phyloP scores from a whole-genome alignment of 352 stramenopile species.

The Phytophthora chlamydospora region DNA sequence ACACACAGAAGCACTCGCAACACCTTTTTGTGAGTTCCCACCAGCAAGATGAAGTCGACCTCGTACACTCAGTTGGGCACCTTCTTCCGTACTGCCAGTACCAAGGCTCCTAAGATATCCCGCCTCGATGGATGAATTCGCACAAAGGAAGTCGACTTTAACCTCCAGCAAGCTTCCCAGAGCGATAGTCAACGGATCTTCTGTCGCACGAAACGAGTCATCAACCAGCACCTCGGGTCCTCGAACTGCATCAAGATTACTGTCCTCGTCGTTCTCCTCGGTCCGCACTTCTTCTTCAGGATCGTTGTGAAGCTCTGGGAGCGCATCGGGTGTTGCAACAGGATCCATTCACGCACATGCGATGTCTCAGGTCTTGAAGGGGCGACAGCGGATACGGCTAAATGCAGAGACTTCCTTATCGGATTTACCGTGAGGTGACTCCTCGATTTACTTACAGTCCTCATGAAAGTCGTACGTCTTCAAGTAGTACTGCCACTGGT shows the following conservation, averaged over 20 bases:
- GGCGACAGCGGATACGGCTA: slow-evolving; percentile 18
- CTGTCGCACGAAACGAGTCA: neutral
- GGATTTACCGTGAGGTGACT: neutral
- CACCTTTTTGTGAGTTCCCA: slow-evolving; percentile 14
- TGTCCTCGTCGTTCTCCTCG: neutral
- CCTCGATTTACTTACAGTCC: slow-evolving; percentile 28
- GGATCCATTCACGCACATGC: slow-evolving; percentile 14
- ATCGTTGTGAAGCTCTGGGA: neutral
- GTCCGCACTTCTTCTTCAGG: slow-evolving; percentile 2
- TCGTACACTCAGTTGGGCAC: slow-evolving; percentile 1
- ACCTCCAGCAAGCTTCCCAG: slow-evolving; percentile 32
- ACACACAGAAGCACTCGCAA: neutral
- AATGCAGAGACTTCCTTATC: slow-evolving; percentile 19
- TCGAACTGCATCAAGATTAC: slow-evolving; percentile 1
- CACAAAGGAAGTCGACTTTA: slow-evolving; percentile 17
- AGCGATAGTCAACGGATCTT: slow-evolving; percentile 1
- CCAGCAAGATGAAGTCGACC: slow-evolving; percentile 13
- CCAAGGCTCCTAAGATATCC: slow-evolving; percentile 9
- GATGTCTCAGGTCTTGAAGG: slow-evolving; percentile 11
- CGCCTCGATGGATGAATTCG: neutral
- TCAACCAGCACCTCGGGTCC: neutral
- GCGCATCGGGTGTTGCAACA: neutral
- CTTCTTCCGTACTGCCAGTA: neutral
- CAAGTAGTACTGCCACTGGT: slow-evolving; percentile 43
- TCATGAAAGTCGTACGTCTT: slow-evolving; percentile 39